Percentiles rank a stretch among this genome's conserved stretches.
These are phyloP conservation scores for Phyllosticta capitalensis DNA, from an alignment of 2,329 filamentous ascomycete genomes.

Conservation along the genomic window DNA sequence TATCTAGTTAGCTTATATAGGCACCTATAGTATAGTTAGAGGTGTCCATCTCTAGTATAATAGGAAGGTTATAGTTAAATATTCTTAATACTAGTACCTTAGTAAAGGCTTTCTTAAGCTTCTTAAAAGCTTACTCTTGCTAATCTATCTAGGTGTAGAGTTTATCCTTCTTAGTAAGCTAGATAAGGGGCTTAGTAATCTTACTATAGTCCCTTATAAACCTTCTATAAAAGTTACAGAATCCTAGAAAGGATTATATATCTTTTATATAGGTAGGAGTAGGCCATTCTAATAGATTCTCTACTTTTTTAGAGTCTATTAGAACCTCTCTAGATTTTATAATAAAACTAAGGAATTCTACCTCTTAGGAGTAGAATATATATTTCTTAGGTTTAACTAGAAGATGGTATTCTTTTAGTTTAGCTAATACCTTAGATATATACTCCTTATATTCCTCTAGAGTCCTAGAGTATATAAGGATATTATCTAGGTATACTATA, in stretches of 20 bases:
- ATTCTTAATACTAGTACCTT: background rate
- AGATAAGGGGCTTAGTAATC: background rate
- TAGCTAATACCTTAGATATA: constrained; percentile 5
- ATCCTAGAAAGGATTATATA: constrained; percentile 10
- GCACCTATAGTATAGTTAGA: background rate
- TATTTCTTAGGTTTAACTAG: too few relatives aligned
- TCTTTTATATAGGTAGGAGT: constrained; percentile 2
- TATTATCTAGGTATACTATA: constrained; percentile 15
- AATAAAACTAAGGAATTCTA: constrained; percentile 12
- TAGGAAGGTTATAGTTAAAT: background rate
- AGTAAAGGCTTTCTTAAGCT: background rate
- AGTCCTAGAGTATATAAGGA: constrained; percentile 13
- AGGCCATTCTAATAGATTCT: constrained; percentile 3
- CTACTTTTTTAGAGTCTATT: constrained; percentile 9
- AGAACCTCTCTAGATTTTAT: constrained; percentile 11
- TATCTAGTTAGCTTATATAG: background rate
- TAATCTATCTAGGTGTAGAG: background rate
- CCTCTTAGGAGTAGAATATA: constrained; percentile 6
- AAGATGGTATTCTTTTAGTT: too few relatives aligned
- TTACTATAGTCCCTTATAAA: background rate
- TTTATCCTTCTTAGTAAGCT: background rate
- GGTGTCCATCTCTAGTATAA: background rate
- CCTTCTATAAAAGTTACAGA: constrained; percentile 12
- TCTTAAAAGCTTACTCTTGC: background rate
- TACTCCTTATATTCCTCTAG: constrained; percentile 8